Conservation (phyloP, 106 monocot genomes). For the Acorus gramineus region DNA sequence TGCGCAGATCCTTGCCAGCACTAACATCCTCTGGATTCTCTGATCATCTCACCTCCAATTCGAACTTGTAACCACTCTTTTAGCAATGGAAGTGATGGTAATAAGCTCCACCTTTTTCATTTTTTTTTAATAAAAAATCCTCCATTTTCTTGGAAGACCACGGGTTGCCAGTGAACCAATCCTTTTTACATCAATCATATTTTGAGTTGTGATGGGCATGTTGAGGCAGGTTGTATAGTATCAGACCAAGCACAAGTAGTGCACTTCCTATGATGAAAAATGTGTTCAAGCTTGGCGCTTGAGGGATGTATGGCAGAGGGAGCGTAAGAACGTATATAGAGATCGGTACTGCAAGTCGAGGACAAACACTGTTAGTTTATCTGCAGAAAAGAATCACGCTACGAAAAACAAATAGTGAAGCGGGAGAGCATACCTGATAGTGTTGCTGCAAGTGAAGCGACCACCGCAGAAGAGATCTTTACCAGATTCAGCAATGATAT, state of each 20-base stretch:
- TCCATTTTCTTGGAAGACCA: no score
- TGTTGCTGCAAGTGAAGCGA: slow-evolving; percentile 69
- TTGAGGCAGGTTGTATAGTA: slow-evolving; percentile 73
- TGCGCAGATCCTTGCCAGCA: no score
- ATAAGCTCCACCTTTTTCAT: no score
- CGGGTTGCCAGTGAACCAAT: no score
- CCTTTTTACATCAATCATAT: slow-evolving; percentile 27
- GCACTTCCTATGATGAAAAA: slow-evolving; percentile 60
- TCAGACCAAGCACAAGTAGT: slow-evolving; percentile 66
- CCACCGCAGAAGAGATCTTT: slow-evolving; percentile 88
- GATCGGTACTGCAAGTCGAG: slow-evolving; percentile 60
- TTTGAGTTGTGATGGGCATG: slow-evolving; percentile 12
- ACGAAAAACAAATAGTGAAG: background rate
- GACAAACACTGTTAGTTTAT: background rate
- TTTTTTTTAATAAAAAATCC: no score
- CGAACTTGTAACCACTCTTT: no score
- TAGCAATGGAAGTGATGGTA: no score
- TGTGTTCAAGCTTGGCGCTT: slow-evolving; percentile 45
- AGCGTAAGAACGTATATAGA: slow-evolving; percentile 79
- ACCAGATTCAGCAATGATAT: slow-evolving; percentile 84
- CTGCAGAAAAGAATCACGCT: background rate
- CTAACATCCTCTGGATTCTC: no score
- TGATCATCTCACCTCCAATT: no score
- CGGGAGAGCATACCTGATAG: slow-evolving; percentile 49
- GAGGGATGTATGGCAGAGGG: slow-evolving; percentile 65